These are phyloP conservation scores for Mucor piriformis DNA, from an alignment of 371 early-diverging fungal species.

Conservation along the genomic window DNA sequence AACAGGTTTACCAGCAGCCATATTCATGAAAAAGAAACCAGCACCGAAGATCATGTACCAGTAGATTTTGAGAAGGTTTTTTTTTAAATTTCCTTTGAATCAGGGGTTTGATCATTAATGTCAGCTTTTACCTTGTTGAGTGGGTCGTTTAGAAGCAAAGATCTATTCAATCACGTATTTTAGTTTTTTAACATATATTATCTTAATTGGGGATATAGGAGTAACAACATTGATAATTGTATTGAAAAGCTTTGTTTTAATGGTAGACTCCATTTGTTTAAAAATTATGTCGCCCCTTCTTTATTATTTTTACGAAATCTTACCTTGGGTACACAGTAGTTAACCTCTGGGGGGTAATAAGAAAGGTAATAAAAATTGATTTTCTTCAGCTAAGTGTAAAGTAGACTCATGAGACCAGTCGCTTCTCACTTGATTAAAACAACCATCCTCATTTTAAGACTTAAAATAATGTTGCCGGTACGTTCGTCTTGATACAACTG, in stretches of 20 bases:
- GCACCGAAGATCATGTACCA: constrained; percentile 28
- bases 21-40: constrained; percentile 13
- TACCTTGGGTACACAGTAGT: constrained; percentile 17
- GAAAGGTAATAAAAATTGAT: constrained; percentile 27
- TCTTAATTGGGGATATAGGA: constrained; percentile 22
- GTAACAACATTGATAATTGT: constrained; percentile 12
- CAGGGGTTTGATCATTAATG: constrained; percentile 21
- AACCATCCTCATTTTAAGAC: too few relatives aligned
- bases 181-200: background rate
- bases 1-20: background rate
- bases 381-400: constrained; percentile 30
- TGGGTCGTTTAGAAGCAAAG: constrained; percentile 18
- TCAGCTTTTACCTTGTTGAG: constrained; percentile 16
- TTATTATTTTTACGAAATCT: too few relatives aligned
- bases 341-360: constrained; percentile 29
- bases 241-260: constrained; percentile 22
- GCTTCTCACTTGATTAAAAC: constrained; percentile 27
- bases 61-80: constrained; percentile 34
- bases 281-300: too few relatives aligned
- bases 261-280: constrained; percentile 16
- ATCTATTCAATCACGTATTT: constrained; percentile 8
- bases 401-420: constrained; percentile 32
- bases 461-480: constrained; percentile 21
- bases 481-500: constrained; percentile 31
- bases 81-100: constrained; percentile 26